Evolutionary conservation across 2,329 filamentous ascomycete genomes (phyloP), one percentile per base, ranked within the genome.

Genomic region (Thelonectria discophora): DNA sequence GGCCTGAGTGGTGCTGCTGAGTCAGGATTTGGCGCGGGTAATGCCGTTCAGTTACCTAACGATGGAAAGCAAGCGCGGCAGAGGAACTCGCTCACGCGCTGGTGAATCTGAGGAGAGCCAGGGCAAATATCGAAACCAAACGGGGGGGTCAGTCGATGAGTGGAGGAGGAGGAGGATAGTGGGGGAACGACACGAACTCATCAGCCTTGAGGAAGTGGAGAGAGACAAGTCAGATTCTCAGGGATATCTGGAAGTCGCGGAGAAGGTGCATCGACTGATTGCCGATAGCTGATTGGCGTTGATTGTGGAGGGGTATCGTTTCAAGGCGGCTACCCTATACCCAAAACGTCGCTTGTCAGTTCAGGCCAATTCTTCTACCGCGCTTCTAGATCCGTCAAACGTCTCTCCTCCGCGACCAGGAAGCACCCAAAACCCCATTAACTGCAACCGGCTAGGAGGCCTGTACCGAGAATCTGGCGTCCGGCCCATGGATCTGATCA

Each of bases 101-200:
- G 27, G 6, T 30, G 27, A 30, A 30, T 30, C 21, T 32, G 27
- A 17, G 46, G 13, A 48, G 17, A 20, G 27, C 46, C 45, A 57
- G 46, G 54, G 47, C 45, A 50, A 43, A 18, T n/a, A 49, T 55
- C 63, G 54, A 59, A 56, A 59, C 59, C 64, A 45, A 47, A 57
- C 52, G 63, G 57, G 56, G 67, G 67, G 62, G 55, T 51, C 54
- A 54, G 59, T 68, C 63, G 62, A 65, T 57, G 65, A 63, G 69
- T 67, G 64, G 65, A 63, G 61, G 54, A 57, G 34, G 54, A 50
- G 55, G 57, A 62, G 52, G 53, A 52, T 34, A 60, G 67, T 65
- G 67, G 68, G 66, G 68, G 60, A 66, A 67, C 24, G 50, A 56
- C 27, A 49, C 45, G 45, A 56, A 49, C 54, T 57, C 55, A 39